phyloP scores from a whole-genome alignment of 2,329 filamentous ascomycete species.

The Eutypa lata region DNA sequence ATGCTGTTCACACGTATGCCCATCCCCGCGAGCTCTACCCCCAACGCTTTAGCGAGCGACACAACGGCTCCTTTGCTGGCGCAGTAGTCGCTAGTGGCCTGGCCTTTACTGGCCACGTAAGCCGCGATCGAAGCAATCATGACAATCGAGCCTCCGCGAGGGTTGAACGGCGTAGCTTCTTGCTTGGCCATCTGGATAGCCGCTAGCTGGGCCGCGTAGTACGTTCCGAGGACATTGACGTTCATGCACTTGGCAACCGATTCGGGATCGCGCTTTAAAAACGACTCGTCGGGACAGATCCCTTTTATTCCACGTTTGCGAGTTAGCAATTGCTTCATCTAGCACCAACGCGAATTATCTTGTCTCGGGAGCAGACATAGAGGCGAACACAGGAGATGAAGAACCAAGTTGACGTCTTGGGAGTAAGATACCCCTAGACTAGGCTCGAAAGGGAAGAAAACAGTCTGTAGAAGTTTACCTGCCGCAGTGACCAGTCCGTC shows the following conservation, averaged over 20 bases:
- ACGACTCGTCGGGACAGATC: conserved; percentile 9
- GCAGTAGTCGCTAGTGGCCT: conserved; percentile 36
- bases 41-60: conserved; percentile 38
- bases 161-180: conserved; percentile 16
- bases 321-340: no score
- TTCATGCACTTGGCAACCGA: conserved; percentile 22
- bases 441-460: no score
- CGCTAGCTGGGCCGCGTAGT: conserved; percentile 33
- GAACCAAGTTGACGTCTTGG: no score
- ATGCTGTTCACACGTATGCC: conserved; percentile 31
- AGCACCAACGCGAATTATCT: no score
- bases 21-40: conserved; percentile 30
- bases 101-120: conserved; percentile 26
- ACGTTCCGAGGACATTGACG: conserved; percentile 30
- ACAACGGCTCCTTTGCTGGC: conserved; percentile 45
- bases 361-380: no score
- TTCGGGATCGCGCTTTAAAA: conserved; percentile 13
- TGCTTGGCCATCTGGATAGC: conserved; percentile 33
- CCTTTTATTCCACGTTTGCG: conserved; percentile 1
- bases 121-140: conserved; percentile 32
- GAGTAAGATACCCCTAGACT: no score
- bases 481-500: no score
- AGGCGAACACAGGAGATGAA: no score
- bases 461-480: no score
- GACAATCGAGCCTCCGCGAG: conserved; percentile 27